These are phyloP conservation scores for Cardamine resedifolia DNA, from an alignment of 345 rosid genomes.

Conservation along the genomic window DNA sequence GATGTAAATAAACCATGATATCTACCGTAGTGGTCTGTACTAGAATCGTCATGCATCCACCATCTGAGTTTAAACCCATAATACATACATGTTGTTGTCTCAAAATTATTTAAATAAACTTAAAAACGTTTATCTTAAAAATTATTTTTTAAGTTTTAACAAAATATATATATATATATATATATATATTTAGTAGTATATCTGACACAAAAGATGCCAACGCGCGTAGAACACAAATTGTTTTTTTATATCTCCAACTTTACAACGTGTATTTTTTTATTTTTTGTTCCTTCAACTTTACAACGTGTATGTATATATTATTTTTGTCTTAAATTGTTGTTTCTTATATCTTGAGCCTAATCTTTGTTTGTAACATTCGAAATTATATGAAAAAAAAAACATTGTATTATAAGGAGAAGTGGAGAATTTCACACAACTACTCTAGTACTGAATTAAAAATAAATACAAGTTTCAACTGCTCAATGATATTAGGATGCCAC, in stretches of 20 bases:
- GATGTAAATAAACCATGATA: neutral
- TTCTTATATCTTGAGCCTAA: conserved; percentile 13
- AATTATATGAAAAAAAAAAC: neutral
- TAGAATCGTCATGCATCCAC: neutral
- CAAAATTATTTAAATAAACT: neutral
- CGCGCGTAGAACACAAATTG: neutral
- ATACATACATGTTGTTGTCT: neutral
- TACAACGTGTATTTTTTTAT: neutral
- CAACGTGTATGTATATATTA: no score
- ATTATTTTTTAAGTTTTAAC: no score
- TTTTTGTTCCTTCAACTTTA: no score
- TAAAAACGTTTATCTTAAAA: neutral
- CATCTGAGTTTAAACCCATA: neutral
- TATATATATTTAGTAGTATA: neutral
- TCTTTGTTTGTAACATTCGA: conserved; percentile 14
- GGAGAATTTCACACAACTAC: conserved; percentile 21
- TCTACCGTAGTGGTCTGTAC: neutral
- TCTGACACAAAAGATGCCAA: neutral
- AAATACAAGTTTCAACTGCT: no score
- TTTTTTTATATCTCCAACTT: neutral
- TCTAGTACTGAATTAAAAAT: no score
- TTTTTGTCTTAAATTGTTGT: conserved; percentile 32
- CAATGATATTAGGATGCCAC: no score
- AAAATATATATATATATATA: no score
- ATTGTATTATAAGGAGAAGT: neutral